A percentile compares a stretch with the other conserved stretches of the same genome.
Conservation (phyloP, 202 grass and related monocot species). For the Cymbopogon flexuosus region DNA sequence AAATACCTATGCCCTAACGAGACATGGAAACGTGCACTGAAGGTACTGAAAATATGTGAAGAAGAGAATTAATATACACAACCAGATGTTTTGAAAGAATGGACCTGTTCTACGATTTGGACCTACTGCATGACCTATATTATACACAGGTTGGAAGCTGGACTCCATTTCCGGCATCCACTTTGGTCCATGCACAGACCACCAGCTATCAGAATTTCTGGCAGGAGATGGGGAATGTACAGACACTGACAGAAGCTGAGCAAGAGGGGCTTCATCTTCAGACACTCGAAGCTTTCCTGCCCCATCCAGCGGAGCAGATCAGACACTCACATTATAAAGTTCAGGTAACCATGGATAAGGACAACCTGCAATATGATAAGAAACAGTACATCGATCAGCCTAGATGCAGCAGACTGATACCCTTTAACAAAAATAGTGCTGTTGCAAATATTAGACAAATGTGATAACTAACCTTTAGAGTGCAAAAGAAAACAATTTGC, state of each 20-base stretch:
- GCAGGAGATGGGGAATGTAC: conserved; percentile 49
- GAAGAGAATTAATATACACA: conserved; percentile 40
- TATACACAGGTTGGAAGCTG: conserved; percentile 44
- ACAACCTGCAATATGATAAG: conserved; percentile 39
- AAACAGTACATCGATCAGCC: conserved; percentile 7
- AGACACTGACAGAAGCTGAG: conserved; percentile 50
- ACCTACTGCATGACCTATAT: conserved; percentile 45
- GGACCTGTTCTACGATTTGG: conserved; percentile 48
- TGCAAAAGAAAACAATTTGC: conserved; percentile 65
- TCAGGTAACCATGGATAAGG: conserved; percentile 45
- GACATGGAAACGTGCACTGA: conserved; percentile 8
- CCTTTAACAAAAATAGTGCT: not conserved
- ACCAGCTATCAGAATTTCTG: conserved; percentile 61
- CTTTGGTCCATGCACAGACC: conserved; percentile 44
- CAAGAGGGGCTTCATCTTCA: conserved; percentile 32
- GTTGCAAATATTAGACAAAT: not conserved
- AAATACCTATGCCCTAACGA: conserved; percentile 28
- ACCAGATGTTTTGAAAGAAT: conserved; percentile 49
- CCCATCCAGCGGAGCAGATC: conserved; percentile 30
- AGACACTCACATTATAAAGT: conserved; percentile 43
- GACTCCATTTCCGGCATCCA: conserved; percentile 54
- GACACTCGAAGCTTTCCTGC: conserved; percentile 29
- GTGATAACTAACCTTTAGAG: conserved; percentile 49
- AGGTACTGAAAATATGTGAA: not conserved
- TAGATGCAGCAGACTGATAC: not conserved